Conservation (phyloP, 75 land plant species). For the Sequoiadendron giganteum region DNA sequence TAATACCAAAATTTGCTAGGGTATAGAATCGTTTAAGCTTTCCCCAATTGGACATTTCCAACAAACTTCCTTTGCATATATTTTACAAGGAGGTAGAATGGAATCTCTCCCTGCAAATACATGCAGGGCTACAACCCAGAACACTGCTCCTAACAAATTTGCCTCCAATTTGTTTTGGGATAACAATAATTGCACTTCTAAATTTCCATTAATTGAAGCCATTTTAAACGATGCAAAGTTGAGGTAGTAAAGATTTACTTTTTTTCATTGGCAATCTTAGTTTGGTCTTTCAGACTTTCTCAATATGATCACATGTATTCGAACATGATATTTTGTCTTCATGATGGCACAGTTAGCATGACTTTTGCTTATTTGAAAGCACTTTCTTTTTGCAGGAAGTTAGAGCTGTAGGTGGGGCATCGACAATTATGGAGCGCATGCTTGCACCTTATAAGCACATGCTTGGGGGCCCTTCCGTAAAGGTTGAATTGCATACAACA, state of each 20-base stretch:
- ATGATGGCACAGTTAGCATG: conserved; percentile 14
- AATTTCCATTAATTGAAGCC: neutral
- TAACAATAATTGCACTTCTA: neutral
- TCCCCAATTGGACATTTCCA: no score
- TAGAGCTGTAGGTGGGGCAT: conserved; percentile 48
- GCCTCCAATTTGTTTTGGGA: no score
- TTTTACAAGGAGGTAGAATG: no score
- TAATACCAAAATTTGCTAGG: no score
- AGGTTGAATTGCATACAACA: conserved; percentile 73
- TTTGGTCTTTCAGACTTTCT: neutral
- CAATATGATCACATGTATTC: neutral
- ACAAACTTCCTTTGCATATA: no score
- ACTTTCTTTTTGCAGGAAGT: conserved; percentile 11
- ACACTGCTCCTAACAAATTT: no score
- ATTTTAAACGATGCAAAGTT: neutral
- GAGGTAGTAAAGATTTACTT: neutral
- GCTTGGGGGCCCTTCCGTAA: conserved; percentile 44
- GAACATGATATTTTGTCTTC: neutral
- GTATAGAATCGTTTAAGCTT: no score
- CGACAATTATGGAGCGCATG: conserved; percentile 36
- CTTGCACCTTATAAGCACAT: conserved; percentile 33
- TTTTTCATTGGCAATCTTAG: neutral
- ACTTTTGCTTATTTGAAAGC: neutral
- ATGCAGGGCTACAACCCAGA: no score
- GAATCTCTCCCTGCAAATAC: no score